Evolutionary conservation across 164 flowering plant species (phyloP).

Genomic region (Stephania japonica): DNA sequence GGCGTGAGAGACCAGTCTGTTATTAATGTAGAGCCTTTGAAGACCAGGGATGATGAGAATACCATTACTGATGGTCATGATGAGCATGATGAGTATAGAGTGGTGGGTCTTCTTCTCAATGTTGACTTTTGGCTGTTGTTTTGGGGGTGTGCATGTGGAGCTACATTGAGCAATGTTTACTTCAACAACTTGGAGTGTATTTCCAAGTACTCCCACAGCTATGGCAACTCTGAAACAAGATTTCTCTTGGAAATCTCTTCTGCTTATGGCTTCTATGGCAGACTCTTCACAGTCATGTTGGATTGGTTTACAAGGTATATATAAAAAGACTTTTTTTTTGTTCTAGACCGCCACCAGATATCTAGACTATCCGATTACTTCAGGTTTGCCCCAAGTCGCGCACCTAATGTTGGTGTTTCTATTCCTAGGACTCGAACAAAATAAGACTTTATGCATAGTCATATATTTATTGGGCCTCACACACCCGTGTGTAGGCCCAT

Average conservation of each 20-base stretch:
- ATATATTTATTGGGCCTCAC: no score
- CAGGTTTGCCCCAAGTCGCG: no score
- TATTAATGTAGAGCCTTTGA: background rate
- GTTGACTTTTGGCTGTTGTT: conserved; percentile 10
- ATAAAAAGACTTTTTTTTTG: background rate
- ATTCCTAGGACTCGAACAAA: no score
- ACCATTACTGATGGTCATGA: background rate
- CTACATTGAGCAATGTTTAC: conserved; percentile 9
- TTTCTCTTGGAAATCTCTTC: conserved; percentile 9
- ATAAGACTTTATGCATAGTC: no score
- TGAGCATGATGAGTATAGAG: background rate
- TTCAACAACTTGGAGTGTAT: conserved; percentile 12
- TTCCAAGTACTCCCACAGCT: background rate
- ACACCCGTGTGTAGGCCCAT: no score
- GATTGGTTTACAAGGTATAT: conserved; percentile 9
- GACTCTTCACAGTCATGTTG: conserved; percentile 9
- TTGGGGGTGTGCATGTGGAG: conserved; percentile 4
- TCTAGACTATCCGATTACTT: no score
- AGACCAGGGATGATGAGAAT: background rate
- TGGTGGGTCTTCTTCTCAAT: background rate
- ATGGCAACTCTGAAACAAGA: background rate
- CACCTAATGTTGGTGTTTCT: no score
- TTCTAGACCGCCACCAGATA: no score
- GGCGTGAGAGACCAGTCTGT: no score
- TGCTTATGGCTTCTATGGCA: conserved; percentile 9